Base-by-base conservation (phyloP, 352 stramenopile species). In the Halophytophthora polymorphica region DNA sequence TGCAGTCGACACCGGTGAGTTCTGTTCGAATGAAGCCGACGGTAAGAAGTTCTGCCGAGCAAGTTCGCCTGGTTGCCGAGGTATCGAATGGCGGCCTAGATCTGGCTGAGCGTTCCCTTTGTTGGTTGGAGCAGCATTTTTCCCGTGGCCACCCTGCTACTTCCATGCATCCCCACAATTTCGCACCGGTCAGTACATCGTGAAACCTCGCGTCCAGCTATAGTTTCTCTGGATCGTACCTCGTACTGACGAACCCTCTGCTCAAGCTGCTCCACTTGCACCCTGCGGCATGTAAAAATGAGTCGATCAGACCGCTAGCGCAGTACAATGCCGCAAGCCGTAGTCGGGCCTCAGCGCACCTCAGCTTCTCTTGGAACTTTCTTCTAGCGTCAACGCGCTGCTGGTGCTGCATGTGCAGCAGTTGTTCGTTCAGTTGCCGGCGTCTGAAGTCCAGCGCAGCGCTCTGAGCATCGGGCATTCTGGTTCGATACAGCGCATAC, bases 261-360 rank as follows among this genome's bases (percentile, higher is more conserved):
- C 45, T 79, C 66, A 23, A 79, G 64, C 7, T 50, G 53, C 17
- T 65, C 50, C 12, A 76, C 18, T 35, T 77, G 63, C 29, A 47
- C 40, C 36, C 69, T 77, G 38, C 25, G 49, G 40, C 28, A 21
- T 11, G 44, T 8, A 22, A 19, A 40, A 6, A 42, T 15, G 33
- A 38, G 11, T 6, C 3, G 33, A n/a, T 38, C 11, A 34, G 29
- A 12, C 29, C 6, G 6, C 6, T n/a, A n/a, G n/a, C n/a, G n/a
- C 13, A 17, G 6, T 38, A 17, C 5, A n/a, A 10, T 10, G 13
- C 33, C 33, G 15, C 33, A 17, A 38, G 15, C 15, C 33, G 6
- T 6, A 14, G 11, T 14, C 2, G 13, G 33, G 13, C 33, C 3
- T 38, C 13, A 38, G 15, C 33, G 19, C 59, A 73, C 67, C 49